These are phyloP conservation scores for Aspergillus versicolor DNA, from an alignment of 2,329 filamentous ascomycete species.

Conservation along the genomic window DNA sequence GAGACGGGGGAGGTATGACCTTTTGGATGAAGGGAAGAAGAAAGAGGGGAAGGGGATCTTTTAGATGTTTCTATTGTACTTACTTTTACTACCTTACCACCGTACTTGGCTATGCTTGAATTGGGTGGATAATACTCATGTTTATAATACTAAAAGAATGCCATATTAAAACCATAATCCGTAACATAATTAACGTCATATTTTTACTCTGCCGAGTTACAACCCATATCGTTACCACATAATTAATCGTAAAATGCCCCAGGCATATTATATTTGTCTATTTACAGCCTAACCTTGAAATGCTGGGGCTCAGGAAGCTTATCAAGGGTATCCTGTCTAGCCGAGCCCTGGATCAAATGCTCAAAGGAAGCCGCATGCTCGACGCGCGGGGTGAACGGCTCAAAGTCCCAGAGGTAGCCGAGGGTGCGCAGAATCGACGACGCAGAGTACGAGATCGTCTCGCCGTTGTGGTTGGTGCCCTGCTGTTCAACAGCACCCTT, in stretches of 20 bases:
- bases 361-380: constrained; percentile 29
- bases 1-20: not conserved
- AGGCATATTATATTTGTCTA: not conserved
- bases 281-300: constrained; percentile 5
- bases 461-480: constrained; percentile 22
- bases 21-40: not conserved
- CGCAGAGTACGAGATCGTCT: constrained; percentile 28
- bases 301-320: constrained; percentile 18
- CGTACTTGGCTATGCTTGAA: not conserved
- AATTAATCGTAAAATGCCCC: too few species aligned
- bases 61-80: not conserved
- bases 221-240: too few species aligned
- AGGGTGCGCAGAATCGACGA: constrained; percentile 30
- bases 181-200: too few species aligned
- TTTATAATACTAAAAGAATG: too few species aligned
- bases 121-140: not conserved
- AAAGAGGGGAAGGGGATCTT: not conserved
- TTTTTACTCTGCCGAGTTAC: too few species aligned
- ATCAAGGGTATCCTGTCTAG: constrained; percentile 24
- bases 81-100: not conserved
- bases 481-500: constrained; percentile 34
- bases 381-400: constrained; percentile 31
- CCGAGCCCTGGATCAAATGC: constrained; percentile 23
- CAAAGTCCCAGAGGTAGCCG: constrained; percentile 37
- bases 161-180: too few species aligned